A percentile compares a stretch with the other conserved stretches of the same genome.
These are phyloP conservation scores for Penicillium atrosanguineum DNA, from an alignment of 495 filamentous ascomycete species.

Conservation along the genomic window DNA sequence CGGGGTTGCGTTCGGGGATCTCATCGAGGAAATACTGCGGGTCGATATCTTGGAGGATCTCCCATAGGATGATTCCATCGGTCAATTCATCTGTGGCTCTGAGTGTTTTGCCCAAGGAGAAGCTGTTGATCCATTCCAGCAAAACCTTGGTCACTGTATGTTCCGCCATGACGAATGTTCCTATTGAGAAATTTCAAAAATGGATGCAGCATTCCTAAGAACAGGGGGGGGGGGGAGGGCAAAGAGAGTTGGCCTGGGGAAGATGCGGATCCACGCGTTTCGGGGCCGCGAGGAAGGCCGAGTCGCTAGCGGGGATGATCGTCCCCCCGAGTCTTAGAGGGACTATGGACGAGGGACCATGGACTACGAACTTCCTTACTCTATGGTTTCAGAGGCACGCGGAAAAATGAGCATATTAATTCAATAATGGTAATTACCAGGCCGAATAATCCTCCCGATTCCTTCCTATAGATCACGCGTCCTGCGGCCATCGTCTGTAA, in stretches of 20 bases:
- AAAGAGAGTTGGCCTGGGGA: constrained; percentile 6
- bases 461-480: neutral
- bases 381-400: too few species aligned
- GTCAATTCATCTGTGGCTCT: constrained; percentile 60
- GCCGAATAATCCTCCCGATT: neutral
- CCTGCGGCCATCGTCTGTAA: neutral
- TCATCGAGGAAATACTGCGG: constrained; percentile 64
- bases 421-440: neutral
- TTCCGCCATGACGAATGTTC: constrained; percentile 39
- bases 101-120: constrained; percentile 46
- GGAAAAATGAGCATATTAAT: neutral
- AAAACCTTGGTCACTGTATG: constrained; percentile 49
- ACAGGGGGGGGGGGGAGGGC: constrained; percentile 1
- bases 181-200: constrained; percentile 10
- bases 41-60: constrained; percentile 65
- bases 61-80: constrained; percentile 73
- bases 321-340: neutral
- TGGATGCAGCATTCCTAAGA: constrained; percentile 20
- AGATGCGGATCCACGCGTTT: constrained; percentile 25
- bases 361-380: too few species aligned
- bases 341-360: too few species aligned
- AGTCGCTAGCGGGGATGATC: constrained; percentile 19
- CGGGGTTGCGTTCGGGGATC: constrained; percentile 54
- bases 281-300: constrained; percentile 3
- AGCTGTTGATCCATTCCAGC: constrained; percentile 59